phyloP scores from a whole-genome alignment of 192 early-diverging fungal genomes.

The Chytriomyces sp. region DNA sequence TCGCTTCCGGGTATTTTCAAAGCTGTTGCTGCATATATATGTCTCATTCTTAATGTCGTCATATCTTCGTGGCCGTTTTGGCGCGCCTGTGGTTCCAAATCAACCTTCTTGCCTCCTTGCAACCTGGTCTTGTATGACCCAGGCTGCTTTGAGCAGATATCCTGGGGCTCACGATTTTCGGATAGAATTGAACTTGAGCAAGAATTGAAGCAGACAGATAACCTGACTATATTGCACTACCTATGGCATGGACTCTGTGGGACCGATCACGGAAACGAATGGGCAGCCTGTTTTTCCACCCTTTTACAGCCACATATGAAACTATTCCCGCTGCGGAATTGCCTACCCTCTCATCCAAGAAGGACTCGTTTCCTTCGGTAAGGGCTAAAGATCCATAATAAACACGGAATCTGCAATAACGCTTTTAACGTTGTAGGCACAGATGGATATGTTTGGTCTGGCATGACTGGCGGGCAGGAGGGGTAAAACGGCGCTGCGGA shows the following conservation, averaged over 20 bases:
- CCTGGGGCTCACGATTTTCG: neutral
- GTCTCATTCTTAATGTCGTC: no score
- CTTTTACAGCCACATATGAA: no score
- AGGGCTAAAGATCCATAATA: neutral
- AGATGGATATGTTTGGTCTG: no score
- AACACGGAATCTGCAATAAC: no score
- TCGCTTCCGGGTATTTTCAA: no score
- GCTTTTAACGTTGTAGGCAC: no score
- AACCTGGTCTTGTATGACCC: neutral
- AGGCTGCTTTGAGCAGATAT: neutral
- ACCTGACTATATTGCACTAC: neutral
- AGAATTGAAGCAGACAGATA: neutral
- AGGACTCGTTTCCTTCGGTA: neutral
- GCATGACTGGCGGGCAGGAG: no score
- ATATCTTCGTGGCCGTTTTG: neutral
- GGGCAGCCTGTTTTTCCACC: no score
- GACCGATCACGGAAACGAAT: no score
- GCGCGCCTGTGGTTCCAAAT: neutral
- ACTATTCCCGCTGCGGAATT: neutral
- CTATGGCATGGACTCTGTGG: neutral
- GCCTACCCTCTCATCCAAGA: neutral
- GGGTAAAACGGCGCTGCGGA: no score
- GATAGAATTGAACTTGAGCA: neutral
- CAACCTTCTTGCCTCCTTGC: neutral
- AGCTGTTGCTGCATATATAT: no score